phyloP scores from a whole-genome alignment of 2,329 filamentous ascomycete genomes.

The Paradendryphiella salina region DNA sequence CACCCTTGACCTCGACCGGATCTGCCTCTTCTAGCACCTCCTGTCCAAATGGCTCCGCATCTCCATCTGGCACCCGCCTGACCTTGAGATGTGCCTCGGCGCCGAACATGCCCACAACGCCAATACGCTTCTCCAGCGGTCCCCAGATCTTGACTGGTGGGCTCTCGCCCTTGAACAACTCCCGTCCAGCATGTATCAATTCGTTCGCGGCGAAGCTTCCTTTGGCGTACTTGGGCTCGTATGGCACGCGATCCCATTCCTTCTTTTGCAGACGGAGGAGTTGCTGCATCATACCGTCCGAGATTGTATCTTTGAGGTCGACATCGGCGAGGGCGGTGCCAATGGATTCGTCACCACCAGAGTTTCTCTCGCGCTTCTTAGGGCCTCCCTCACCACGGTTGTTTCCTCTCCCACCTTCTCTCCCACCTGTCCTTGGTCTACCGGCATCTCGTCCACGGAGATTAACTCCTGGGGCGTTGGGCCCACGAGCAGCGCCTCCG shows the following conservation, averaged over 20 bases:
- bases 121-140: slow-evolving; percentile 35
- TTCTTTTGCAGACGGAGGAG: slow-evolving; percentile 40
- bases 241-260: slow-evolving; percentile 43
- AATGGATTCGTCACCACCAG: slow-evolving; percentile 4
- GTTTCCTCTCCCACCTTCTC: slow-evolving; percentile 3
- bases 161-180: slow-evolving; percentile 40
- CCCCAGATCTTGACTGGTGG: slow-evolving; percentile 38
- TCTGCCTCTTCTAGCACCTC: slow-evolving; percentile 12
- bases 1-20: neutral
- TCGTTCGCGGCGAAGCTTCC: slow-evolving; percentile 40
- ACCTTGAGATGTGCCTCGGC: slow-evolving; percentile 34
- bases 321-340: slow-evolving; percentile 11
- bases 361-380: slow-evolving; percentile 26
- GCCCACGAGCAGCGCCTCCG: slow-evolving; percentile 11
- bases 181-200: slow-evolving; percentile 38
- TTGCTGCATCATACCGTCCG: slow-evolving; percentile 40
- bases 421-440: slow-evolving; percentile 10
- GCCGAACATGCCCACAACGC: slow-evolving; percentile 43
- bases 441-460: slow-evolving; percentile 28
- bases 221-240: slow-evolving; percentile 42
- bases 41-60: slow-evolving; percentile 26
- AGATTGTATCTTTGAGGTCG: slow-evolving; percentile 21
- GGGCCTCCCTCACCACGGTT: slow-evolving; percentile 21
- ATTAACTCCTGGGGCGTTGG: slow-evolving; percentile 26
- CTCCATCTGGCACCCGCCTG: slow-evolving; percentile 28